Evolutionary conservation across 2,329 filamentous ascomycete genomes (phyloP).

Genomic region (Lecanicillium sp.): DNA sequence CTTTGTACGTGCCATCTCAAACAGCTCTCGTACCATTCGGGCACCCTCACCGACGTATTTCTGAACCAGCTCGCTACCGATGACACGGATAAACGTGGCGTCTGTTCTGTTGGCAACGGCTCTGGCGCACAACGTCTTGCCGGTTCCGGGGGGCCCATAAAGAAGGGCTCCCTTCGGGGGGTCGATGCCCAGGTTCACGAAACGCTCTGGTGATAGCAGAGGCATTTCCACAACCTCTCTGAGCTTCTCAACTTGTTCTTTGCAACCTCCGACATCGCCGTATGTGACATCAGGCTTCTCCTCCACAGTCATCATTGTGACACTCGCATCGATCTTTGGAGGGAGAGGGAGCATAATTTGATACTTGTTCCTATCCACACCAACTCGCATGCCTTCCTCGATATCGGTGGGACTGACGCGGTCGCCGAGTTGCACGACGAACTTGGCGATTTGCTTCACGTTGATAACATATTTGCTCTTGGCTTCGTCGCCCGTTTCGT

Average conservation of each 20-base stretch:
- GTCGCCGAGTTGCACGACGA: slow-evolving; percentile 95
- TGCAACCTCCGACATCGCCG: slow-evolving; percentile 96
- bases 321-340: slow-evolving; percentile 96
- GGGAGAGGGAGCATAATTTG: slow-evolving; percentile 94
- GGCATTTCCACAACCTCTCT: slow-evolving; percentile 99
- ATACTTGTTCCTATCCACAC: slow-evolving; percentile 98
- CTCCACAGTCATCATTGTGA: slow-evolving; percentile 99
- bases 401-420: slow-evolving; percentile 97
- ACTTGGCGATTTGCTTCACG: slow-evolving; percentile 99
- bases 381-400: slow-evolving; percentile 97
- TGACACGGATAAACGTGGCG: slow-evolving; percentile 97
- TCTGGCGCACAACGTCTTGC: slow-evolving; percentile 95
- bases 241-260: slow-evolving; percentile 98
- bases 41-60: slow-evolving; percentile 99
- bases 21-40: slow-evolving; percentile 95
- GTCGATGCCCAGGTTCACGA: slow-evolving; percentile 98
- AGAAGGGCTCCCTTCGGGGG: slow-evolving; percentile 95
- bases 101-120: slow-evolving; percentile 97
- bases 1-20: slow-evolving; percentile 99
- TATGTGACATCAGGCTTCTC: slow-evolving; percentile 99
- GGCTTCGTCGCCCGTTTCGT: slow-evolving; percentile 83
- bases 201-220: slow-evolving; percentile 88
- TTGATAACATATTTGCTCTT: slow-evolving; percentile 99
- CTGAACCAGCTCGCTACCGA: slow-evolving; percentile 94
- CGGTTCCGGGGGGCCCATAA: slow-evolving; percentile 96